Percentiles rank a stretch among this genome's conserved stretches.
Evolutionary conservation across 2,329 filamentous ascomycete genomes (phyloP).

Genomic region (Trichoderma pleuroti): DNA sequence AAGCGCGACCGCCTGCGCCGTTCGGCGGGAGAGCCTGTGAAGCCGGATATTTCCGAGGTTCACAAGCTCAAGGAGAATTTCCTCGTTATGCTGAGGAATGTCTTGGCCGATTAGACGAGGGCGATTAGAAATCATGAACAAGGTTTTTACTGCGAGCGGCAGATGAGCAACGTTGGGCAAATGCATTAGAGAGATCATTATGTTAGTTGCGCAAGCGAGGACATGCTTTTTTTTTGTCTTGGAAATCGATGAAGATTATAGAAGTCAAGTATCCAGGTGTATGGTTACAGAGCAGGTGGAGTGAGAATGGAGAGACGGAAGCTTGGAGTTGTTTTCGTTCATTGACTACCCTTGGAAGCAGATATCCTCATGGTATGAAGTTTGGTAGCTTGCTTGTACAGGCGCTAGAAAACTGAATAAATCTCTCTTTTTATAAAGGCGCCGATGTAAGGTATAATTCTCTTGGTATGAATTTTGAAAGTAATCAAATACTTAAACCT

Average conservation of each 20-base stretch:
- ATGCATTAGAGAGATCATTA: not conserved
- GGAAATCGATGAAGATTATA: not conserved
- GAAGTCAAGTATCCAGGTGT: not conserved
- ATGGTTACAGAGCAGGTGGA: not conserved
- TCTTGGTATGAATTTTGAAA: no score
- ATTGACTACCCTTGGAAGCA: not conserved
- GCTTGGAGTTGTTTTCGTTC: not conserved
- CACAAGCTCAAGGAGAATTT: slow-evolving; percentile 78
- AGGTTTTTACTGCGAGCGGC: not conserved
- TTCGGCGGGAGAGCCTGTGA: slow-evolving; percentile 77
- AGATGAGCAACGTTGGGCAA: not conserved
- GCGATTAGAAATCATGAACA: not conserved
- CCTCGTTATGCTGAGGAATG: slow-evolving; percentile 73
- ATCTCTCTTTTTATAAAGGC: not conserved
- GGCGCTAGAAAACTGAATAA: not conserved
- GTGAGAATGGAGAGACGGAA: not conserved
- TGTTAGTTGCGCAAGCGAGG: slow-evolving; percentile 1
- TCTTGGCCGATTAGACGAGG: slow-evolving; percentile 64
- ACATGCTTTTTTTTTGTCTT: not conserved
- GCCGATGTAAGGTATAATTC: not conserved
- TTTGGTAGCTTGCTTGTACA: not conserved
- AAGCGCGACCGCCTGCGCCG: slow-evolving; percentile 76
- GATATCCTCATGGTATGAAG: not conserved
- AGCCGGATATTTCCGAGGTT: slow-evolving; percentile 75
- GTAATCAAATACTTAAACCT: not conserved